Evolutionary conservation across 2,329 filamentous ascomycete species (phyloP), one percentile per base, ranked within the genome.

Genomic region (Colletotrichum sp.): DNA sequence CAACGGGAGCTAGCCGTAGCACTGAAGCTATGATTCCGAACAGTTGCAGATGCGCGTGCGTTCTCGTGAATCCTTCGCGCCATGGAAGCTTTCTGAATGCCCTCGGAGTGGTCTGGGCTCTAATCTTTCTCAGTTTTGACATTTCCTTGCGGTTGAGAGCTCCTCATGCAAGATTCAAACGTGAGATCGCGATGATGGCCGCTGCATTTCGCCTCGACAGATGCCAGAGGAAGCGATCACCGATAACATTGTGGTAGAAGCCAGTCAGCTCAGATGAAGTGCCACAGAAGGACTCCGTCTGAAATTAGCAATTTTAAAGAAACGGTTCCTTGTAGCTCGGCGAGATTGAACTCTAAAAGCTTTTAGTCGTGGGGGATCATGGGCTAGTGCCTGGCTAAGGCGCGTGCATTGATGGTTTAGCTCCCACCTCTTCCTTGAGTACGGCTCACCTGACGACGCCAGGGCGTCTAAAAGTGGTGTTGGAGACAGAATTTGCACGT

Each of bases 1-100:
- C 70, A 52, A 69, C 58, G 39, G 64, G 64, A 69, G 58, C 74
- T 76, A 76, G 65, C 7, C 22, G 28, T 39, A 58, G 43, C 70
- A n/a, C 16, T 30, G 43, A 36, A 30, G 70, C 58, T 39, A 34
- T 34, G 28, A 60, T 32, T 30, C 25, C 16, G 5, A 9, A n/a
- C 22, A 65, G 70, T 22, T 48, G 58, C 52, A 65, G 6, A 48
- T 25, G 58, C 39, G 34, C 32, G 70, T 56, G 58, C 70, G 55
- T 22, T 27, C 22, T 36, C 34, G 58, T 55, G 34, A 52, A 52
- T 52, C 43, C 43, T 22, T 52, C 43, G 18, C 39, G 39, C 18
- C 39, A n/a, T 12, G 39, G 3, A 8, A 48, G 18, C 43, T 52
- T 22, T 52, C 6, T 10, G 6, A 13, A 52, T 52, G n/a, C n/a